phyloP scores from a whole-genome alignment of 371 early-diverging fungal genomes.

The Lichtheimia corymbifera region DNA sequence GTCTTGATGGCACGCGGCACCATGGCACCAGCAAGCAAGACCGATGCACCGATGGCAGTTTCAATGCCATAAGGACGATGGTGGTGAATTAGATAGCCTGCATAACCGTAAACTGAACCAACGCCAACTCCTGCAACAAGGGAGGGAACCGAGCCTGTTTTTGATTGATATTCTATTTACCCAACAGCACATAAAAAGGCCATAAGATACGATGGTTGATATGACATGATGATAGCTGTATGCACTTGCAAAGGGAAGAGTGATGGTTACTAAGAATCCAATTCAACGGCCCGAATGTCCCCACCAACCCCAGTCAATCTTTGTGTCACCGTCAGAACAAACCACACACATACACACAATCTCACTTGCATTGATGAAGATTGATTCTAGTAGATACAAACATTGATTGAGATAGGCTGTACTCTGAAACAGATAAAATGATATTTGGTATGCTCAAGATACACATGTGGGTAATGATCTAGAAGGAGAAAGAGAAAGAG shows the following conservation, averaged over 20 bases:
- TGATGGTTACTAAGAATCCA: no score
- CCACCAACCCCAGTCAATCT: no score
- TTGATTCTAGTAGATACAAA: no score
- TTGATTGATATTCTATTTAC: slow-evolving; percentile 9
- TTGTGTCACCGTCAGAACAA: no score
- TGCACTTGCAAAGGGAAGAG: neutral
- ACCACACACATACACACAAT: no score
- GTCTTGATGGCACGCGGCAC: slow-evolving; percentile 59
- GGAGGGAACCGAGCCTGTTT: slow-evolving; percentile 60
- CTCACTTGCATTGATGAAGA: no score
- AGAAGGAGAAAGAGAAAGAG: neutral
- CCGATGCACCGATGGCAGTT: slow-evolving; percentile 60
- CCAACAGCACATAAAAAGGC: slow-evolving; percentile 39
- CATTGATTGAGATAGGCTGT: no score
- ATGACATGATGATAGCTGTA: no score
- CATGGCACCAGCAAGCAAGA: slow-evolving; percentile 59
- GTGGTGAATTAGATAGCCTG: slow-evolving; percentile 62
- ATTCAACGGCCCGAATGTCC: no score
- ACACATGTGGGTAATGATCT: slow-evolving; percentile 3
- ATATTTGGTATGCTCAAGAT: slow-evolving; percentile 4
- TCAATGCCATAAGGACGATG: slow-evolving; percentile 68
- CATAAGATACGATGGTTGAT: slow-evolving; percentile 49
- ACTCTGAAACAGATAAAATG: neutral
- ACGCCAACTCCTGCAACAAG: slow-evolving; percentile 66
- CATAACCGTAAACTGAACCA: slow-evolving; percentile 58